phyloP scores from a whole-genome alignment of 164 flowering plant genomes.

The Saururus chinensis region DNA sequence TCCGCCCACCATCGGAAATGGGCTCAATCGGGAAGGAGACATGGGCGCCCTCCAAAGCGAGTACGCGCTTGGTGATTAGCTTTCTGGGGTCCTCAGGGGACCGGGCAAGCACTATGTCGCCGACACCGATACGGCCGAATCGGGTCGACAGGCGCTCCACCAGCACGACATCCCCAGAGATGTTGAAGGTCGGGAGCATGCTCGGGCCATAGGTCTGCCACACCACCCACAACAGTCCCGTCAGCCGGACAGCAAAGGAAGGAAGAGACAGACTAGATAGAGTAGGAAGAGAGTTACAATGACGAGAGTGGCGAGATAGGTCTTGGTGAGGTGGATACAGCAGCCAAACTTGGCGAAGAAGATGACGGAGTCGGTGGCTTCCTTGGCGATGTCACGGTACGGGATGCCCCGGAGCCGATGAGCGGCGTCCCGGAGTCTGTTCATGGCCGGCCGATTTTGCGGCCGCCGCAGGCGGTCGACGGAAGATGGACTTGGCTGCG shows the following conservation, averaged over 20 bases:
- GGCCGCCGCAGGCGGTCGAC: too few species aligned
- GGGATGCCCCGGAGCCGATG: background rate
- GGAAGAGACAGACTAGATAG: background rate
- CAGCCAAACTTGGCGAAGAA: conserved; percentile 31
- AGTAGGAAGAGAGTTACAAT: too few species aligned
- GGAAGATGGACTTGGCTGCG: too few species aligned
- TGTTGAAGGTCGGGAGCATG: conserved; percentile 66
- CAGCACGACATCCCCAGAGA: conserved; percentile 34
- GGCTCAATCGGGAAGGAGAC: conserved; percentile 21
- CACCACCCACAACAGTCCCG: background rate
- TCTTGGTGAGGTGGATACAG: conserved; percentile 37
- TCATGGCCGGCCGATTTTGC: background rate
- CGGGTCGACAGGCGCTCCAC: conserved; percentile 40
- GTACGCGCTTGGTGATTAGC: conserved; percentile 37
- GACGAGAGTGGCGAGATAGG: conserved; percentile 30
- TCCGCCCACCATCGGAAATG: background rate
- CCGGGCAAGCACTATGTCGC: conserved; percentile 46
- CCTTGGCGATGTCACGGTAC: conserved; percentile 22
- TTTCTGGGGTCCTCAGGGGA: conserved; percentile 53
- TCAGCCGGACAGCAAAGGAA: background rate
- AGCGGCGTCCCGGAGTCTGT: background rate
- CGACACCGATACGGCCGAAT: conserved; percentile 29
- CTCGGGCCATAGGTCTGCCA: conserved; percentile 71
- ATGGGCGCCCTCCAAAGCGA: conserved; percentile 51
- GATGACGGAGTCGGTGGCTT: conserved; percentile 23